Base-by-base conservation (phyloP, 257 asterid species). In the Nicotiana tomentosiformis region DNA sequence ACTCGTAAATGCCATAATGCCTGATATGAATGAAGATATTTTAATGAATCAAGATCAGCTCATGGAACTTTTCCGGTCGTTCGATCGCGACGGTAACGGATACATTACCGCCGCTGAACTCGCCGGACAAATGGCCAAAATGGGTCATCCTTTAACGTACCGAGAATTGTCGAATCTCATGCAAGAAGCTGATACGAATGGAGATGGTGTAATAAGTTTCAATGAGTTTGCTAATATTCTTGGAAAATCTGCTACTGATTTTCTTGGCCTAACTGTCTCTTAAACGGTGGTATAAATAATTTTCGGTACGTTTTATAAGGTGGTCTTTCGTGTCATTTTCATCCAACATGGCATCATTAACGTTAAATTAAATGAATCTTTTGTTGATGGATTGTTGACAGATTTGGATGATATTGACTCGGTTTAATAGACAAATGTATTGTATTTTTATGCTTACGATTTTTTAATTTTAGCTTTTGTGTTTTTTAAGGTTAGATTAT, bases 191-290 rank as follows among this genome's bases (percentile, higher is more conserved):
- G 92, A 91, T 33, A 86, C 90, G 0, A 89, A 91, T 10, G 95
- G 95, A 0, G 95, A 91, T 66, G 95, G 95, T 2, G 92, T 90
- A 46, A 89, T 91, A 18, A 91, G 92, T 64, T 91, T 91, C 61
- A 82, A 82, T 16, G 95, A 91, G 77, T 91, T 91, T 82, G 90
- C 93, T 4, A 83, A 64, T 68, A 68, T 91, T 10, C 77, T 91
- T 82, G 94, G 89, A 2, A 85, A 85, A 81, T 91, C 94, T 16
- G 92, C 92, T 0, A 70, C 84, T 4, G 90, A 86, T 61, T 89
- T 87, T 74, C 90, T 91, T n/a, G 91, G 92, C 51, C 81, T 91
- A 26, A 77, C 83, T 1, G 85, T 88, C 8, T 60, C 87, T 10
- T 86, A 82, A 84, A 68, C 23, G 0, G 20, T 58, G 37, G 80